Base-by-base conservation (phyloP, 2,329 filamentous ascomycete genomes). In the Alternaria novae-zelandiae region DNA sequence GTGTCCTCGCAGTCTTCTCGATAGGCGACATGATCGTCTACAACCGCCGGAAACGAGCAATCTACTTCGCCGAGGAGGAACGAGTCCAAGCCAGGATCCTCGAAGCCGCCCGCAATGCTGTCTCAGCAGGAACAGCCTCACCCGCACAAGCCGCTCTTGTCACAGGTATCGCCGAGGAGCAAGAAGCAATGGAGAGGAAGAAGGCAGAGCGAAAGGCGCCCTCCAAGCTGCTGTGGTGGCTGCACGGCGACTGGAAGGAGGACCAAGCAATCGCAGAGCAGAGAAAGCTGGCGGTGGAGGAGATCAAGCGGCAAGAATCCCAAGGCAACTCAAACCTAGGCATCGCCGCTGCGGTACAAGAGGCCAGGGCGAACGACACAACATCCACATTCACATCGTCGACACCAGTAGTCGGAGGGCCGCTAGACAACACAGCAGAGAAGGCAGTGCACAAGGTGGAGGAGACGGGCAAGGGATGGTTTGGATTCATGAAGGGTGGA, bases 11-110 rank as follows among this genome's bases (percentile, higher is more conserved):
- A 41, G 83, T 87, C 43, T 90, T 90, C 76, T 88, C 89, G 10
- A 84, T 90, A 67, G 84, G 87, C 63, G 89, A 90, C 72, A 87
- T 91, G 83, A 84, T 91, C 61, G 79, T 90, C 63, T 89, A 91
- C 81, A 91, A 91, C 78, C 86, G 89, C 59, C 84, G 86, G 62
- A 89, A 90, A 81, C 83, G 86, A 60, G 83, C 83, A 41, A 86
- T 90, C 66, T 91, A 85, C 83, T 84, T 89, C 66, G 85, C 81
- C 47, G 80, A 85, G 64, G 81, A 89, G 72, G 81, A 85, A 69
- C 80, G 79, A 51, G 75, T 83, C 70, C 79, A 79, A 50, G 79
- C 79, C 54, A 76, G 74, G 55, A 80, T 82, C 41, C 74, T 86
- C 45, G 75, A 78, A 50, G 77, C 78, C 49, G 86, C 86, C 30